Percentiles rank a stretch among this genome's conserved stretches.
These are phyloP conservation scores for Guadua angustifolia DNA, from an alignment of 176 grass and related monocot genomes.

Conservation along the genomic window DNA sequence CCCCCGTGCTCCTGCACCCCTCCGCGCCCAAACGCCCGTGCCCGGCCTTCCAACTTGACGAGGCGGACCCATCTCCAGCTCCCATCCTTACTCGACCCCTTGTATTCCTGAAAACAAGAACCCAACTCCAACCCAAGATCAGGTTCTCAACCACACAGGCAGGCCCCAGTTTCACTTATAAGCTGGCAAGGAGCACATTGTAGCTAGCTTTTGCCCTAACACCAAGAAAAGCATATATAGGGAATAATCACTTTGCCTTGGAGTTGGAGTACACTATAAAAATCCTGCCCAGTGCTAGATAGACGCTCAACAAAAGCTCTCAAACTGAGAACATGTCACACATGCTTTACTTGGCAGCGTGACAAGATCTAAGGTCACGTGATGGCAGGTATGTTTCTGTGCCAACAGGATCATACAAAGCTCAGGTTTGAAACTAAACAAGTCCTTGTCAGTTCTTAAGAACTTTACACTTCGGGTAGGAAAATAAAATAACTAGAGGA, in stretches of 20 bases:
- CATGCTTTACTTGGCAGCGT: too few relatives aligned
- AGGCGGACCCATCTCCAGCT: neutral
- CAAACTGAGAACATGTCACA: too few relatives aligned
- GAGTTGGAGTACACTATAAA: neutral
- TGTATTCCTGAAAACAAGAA: neutral
- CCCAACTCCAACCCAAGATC: neutral
- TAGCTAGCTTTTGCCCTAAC: neutral
- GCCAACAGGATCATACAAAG: too few relatives aligned
- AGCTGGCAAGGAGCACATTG: neutral
- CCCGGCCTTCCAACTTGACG: neutral
- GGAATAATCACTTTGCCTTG: neutral
- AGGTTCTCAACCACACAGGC: too few relatives aligned
- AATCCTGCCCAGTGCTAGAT: neutral
- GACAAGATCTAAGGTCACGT: neutral
- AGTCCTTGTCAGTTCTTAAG: too few relatives aligned
- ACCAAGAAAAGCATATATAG: neutral
- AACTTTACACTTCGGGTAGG: too few relatives aligned
- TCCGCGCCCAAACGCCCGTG: neutral
- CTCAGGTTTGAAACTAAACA: too few relatives aligned
- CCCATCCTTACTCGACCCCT: neutral
- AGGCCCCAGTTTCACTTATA: too few relatives aligned
- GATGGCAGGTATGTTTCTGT: neutral
- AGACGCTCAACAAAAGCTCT: neutral
- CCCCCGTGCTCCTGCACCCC: constrained; percentile 51
- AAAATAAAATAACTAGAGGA: too few relatives aligned